Base-by-base conservation (phyloP, 2,329 filamentous ascomycete species). In the Neofusicoccum ribis region DNA sequence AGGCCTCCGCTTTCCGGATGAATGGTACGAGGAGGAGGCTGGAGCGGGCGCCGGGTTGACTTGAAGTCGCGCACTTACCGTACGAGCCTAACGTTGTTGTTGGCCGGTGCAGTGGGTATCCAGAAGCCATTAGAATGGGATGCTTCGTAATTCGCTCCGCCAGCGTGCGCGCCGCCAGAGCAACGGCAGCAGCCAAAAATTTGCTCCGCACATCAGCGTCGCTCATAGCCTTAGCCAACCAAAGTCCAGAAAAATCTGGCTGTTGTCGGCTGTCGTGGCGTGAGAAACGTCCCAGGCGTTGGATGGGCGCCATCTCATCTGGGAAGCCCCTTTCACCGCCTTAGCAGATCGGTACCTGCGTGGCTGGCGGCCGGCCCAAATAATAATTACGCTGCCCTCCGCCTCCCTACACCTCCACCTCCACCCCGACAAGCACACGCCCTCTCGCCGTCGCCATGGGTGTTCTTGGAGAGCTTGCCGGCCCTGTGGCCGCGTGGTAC, bases 401-500 rank as follows among this genome's bases (percentile, higher is more conserved):
- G 20, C 41, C 61, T 56, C 52, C 52, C 63, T 64, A 52, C 61
- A 37, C 34, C 51, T 43, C 44, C 36, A 47, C 52, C 54, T 27
- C 44, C 64, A 43, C 46, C 47, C 46, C 54, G 37, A 54, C 64
- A 49, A 59, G 41, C 23, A 36, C n/a, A 34, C 31, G 8, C 43
- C 52, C 36, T 64, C 54, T 43, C 65, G 4, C n/a, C 65, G 63
- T 36, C 70, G 75, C 65, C 68, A 86, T 86, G 84, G 84, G 84
- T 69, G 71, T 86, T 65, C 79, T 86, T 70, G 75, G 82, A 54
- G 74, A 78, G 50, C 69, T 85, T 66, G 74, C 83, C 66, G 80
- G 80, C 68, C 80, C 82, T 77, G 70, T 83, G 79, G 79, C 78
- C 80, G 65, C 78, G 72, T 70, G 80, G 76, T 71, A 82, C 77